Evolutionary conservation across 2,329 filamentous ascomycete species (phyloP).

Genomic region (Eutypa lata): DNA sequence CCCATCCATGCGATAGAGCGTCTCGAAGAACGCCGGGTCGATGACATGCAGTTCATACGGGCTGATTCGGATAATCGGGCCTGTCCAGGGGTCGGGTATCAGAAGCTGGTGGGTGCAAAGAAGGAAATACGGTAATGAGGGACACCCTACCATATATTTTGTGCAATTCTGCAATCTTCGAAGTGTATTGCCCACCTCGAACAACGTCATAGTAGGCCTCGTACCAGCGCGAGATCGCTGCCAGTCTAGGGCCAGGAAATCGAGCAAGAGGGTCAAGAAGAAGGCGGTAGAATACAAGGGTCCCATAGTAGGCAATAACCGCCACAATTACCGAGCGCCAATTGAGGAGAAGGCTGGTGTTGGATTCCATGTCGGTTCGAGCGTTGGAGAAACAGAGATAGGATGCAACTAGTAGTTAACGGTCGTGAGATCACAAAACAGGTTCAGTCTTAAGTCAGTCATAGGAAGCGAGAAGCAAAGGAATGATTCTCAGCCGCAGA

Average conservation of each 20-base stretch:
- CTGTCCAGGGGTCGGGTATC: neutral
- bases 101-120: neutral
- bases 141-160: conserved; percentile 17
- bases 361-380: too few species aligned
- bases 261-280: conserved; percentile 18
- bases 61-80: conserved; percentile 11
- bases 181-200: conserved; percentile 17
- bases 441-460: too few species aligned
- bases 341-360: too few species aligned
- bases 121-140: neutral
- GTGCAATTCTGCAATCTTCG: conserved; percentile 20
- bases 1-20: conserved; percentile 7
- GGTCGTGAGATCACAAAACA: too few species aligned
- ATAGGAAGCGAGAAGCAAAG: too few species aligned
- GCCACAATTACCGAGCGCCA: neutral
- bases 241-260: conserved; percentile 20
- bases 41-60: conserved; percentile 9
- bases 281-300: conserved; percentile 13
- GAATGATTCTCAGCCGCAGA: too few species aligned
- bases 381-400: too few species aligned
- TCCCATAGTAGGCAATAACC: conserved; percentile 2
- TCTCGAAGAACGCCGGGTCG: conserved; percentile 7
- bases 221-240: conserved; percentile 14
- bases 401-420: too few species aligned
- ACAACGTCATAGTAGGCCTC: conserved; percentile 23